Evolutionary conservation across 2,329 filamentous ascomycete genomes (phyloP), one percentile per base, ranked within the genome.

Genomic region (Ophioceras dolichostomum): DNA sequence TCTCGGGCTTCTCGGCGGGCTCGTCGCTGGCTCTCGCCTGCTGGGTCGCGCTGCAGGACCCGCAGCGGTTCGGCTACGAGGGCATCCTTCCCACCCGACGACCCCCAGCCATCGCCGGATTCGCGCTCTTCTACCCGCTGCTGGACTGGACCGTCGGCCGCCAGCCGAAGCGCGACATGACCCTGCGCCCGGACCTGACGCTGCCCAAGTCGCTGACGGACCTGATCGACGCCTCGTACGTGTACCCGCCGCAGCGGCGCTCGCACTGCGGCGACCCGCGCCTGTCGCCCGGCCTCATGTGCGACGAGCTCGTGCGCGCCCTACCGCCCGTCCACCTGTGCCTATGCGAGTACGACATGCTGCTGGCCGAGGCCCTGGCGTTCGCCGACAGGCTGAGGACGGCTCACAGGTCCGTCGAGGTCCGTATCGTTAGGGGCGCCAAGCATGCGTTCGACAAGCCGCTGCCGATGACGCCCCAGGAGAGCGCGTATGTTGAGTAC

Each of bases 1-100:
- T 79, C 8, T 75, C 69, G 1, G 79, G 79, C 10, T 80, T 81
- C 52, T 79, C 73, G 2, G 73, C 75, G 2, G 76, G 76, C 24
- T 78, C 64, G 18, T 73, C 70, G 24, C 61, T 73, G 29, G 65
- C 69, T 3, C 52, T 75, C 16, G 62, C 69, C 20, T 39, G 40
- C 31, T 65, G 62, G 60, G 47, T 61, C 36, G 51, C 67, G 41
- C 53, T 72, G 6, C 56, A 66, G 36, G 60, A 66, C 38, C 57
- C 69, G 8, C 45, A 54, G 10, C 46, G 53, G 33, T 54, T 61
- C 59, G 41, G 57, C 36, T 62, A 64, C 51, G 53, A 48, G 35
- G 43, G 54, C 14, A 20, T 21, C 8, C 4, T 32, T 12, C 55
- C 49, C 6, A 54, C 49, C 6, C 42, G 61, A 9, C 58, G 65